Base-by-base conservation (phyloP, 768 basidiomycete genomes). In the Kwoniella bestiolae region DNA sequence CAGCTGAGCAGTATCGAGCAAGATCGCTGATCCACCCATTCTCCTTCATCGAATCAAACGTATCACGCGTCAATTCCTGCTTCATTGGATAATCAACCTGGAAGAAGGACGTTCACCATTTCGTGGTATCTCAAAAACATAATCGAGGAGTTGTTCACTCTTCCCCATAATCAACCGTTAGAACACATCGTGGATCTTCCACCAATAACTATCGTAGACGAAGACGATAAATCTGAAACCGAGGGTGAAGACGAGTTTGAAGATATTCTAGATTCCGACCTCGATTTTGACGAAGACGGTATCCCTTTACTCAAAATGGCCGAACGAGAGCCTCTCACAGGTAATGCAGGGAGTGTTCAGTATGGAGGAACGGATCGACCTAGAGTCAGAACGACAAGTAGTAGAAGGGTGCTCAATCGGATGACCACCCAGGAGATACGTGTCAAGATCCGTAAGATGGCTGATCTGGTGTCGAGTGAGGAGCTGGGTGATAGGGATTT, bases 401-500 rank as follows among this genome's bases (percentile, higher is more conserved):
- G 46, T 35, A 55, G 52, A 35, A 55, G 52, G n/a, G 23, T n/a
- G 9, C 11, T 55, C 3, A 55, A 55, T 55, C 29, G 52, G n/a
- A 63, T 56, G 62, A 55, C 44, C 26, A 63, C 53, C 18, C 53
- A 63, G n/a, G 62, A 63, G 25, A 34, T 57, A 1, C 32, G 46
- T 7, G 41, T 49, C 16, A 56, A 49, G 16, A 49, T 56, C 25
- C 29, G 51, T 11, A 66, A 67, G 44, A 47, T 71, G 41, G 65
- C 70, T 6, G 52, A 55, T 34, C n/a, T 55, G 23, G 52, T 55
- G 9, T 55, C 52, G 3, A 32, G 28, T 21, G 52, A 55, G 34
- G 52, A 55, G 3, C 23, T 61, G 9, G 72, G 69, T 12, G 47
- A 56, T 32, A 59, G 56, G 59, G 60, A 34, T 0, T 73, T 72